Evolutionary conservation across 129 eudicot species (phyloP).

Genomic region (Lonicera japonica): DNA sequence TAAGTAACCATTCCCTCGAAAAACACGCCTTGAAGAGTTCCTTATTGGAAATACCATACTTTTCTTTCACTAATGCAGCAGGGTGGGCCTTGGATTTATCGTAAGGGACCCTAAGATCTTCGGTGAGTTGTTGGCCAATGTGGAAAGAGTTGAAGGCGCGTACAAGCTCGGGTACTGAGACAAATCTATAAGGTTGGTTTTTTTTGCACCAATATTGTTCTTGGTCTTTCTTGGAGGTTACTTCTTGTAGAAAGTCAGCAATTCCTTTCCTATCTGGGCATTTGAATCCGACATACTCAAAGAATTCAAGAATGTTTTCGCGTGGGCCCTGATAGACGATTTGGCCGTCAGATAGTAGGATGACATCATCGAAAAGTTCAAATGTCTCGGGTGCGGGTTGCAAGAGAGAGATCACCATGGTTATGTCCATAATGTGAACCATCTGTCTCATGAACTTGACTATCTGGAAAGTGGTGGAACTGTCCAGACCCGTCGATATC

Average conservation of each 20-base stretch:
- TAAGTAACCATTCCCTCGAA: slow-evolving; percentile 32
- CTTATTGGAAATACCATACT: slow-evolving; percentile 29
- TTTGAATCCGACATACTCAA: slow-evolving; percentile 28
- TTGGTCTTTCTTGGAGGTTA: slow-evolving; percentile 38
- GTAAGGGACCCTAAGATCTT: slow-evolving; percentile 23
- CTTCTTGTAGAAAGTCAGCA: slow-evolving; percentile 37
- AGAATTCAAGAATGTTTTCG: slow-evolving; percentile 29
- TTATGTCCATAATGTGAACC: slow-evolving; percentile 34
- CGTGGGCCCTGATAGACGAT: slow-evolving; percentile 38
- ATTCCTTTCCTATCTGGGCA: slow-evolving; percentile 40
- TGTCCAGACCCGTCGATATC: slow-evolving; percentile 35
- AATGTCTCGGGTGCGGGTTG: slow-evolving; percentile 45
- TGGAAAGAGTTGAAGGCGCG: slow-evolving; percentile 24
- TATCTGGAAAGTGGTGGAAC: slow-evolving; percentile 39
- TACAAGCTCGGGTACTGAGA: slow-evolving; percentile 23
- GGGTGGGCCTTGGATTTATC: slow-evolving; percentile 28
- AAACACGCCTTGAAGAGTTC: slow-evolving; percentile 37
- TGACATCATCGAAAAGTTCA: slow-evolving; percentile 29
- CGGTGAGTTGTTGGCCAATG: slow-evolving; percentile 17
- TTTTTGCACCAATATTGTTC: slow-evolving; percentile 33
- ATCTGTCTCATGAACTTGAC: slow-evolving; percentile 36
- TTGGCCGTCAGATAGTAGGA: slow-evolving; percentile 29
- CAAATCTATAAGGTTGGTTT: slow-evolving; percentile 19
- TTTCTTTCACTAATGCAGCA: slow-evolving; percentile 33
- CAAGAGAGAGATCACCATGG: slow-evolving; percentile 34